Evolutionary conservation across 192 early-diverging fungal genomes (phyloP).

Genomic region (Backusella westeae): DNA sequence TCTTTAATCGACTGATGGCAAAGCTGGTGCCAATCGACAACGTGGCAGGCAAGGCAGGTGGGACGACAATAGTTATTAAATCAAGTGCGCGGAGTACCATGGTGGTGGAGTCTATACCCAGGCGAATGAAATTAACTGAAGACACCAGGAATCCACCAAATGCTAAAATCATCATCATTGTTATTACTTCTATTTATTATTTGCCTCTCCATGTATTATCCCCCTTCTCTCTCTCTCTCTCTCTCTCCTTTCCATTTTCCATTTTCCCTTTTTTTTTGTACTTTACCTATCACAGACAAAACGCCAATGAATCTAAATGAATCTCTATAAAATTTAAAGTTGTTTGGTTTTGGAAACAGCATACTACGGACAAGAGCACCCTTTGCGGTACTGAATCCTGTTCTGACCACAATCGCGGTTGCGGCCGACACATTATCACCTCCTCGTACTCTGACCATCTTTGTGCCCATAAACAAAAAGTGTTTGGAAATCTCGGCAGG

Average conservation of each 20-base stretch:
- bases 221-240: too few species aligned
- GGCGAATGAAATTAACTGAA: conserved; percentile 83
- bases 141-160: conserved; percentile 83
- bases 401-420: conserved; percentile 86
- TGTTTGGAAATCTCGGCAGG: conserved; percentile 76
- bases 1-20: conserved; percentile 83
- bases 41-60: conserved; percentile 95
- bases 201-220: background rate
- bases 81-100: conserved; percentile 93
- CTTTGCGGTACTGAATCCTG: conserved; percentile 96
- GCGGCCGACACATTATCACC: conserved; percentile 53
- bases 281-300: conserved; percentile 68
- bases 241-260: too few species aligned
- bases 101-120: conserved; percentile 62
- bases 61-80: conserved; percentile 95
- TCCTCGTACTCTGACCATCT: conserved; percentile 79
- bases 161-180: conserved; percentile 30
- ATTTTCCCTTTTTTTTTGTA: too few species aligned
- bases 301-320: conserved; percentile 96
- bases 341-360: conserved; percentile 95
- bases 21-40: conserved; percentile 98
- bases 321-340: conserved; percentile 97
- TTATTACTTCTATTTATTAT: background rate
- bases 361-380: conserved; percentile 94
- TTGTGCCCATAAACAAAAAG: conserved; percentile 92